Conservation (phyloP, 768 basidiomycete species). For the Russula earlei region DNA sequence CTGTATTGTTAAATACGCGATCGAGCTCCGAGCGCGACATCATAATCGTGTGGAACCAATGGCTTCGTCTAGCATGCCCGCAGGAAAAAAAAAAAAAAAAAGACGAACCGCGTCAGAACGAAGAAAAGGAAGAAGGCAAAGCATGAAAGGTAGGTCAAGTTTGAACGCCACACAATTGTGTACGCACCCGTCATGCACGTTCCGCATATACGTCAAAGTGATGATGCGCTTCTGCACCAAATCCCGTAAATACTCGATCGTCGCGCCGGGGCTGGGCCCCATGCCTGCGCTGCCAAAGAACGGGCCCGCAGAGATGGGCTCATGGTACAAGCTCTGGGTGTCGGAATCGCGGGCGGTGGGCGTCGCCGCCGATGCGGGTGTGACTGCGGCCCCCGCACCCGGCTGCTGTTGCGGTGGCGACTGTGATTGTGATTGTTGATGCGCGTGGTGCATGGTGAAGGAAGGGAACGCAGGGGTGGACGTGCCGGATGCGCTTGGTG, state of each 20-base stretch:
- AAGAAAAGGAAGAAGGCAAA: neutral
- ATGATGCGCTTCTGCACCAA: constrained; percentile 77
- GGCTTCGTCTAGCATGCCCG: constrained; percentile 45
- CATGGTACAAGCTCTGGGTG: constrained; percentile 53
- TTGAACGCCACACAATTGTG: neutral
- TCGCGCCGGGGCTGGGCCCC: constrained; percentile 40
- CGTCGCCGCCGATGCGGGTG: neutral
- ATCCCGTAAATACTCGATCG: constrained; percentile 70
- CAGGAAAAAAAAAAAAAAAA: neutral
- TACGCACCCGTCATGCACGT: constrained; percentile 77
- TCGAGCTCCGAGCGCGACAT: constrained; percentile 68
- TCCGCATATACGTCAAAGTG: constrained; percentile 77
- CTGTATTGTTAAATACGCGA: constrained; percentile 58
- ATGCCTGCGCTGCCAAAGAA: constrained; percentile 1
- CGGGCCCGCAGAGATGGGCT: constrained; percentile 20
- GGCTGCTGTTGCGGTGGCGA: neutral
- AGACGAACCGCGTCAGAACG: neutral
- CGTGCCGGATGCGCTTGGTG: constrained; percentile 19
- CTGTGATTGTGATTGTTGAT: neutral
- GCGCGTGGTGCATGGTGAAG: neutral
- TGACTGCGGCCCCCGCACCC: too few species aligned
- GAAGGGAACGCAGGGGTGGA: constrained; percentile 22
- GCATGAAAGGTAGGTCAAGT: too few species aligned
- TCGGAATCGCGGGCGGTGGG: constrained; percentile 52
- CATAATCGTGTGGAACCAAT: constrained; percentile 86